Percentiles rank a stretch among this genome's conserved stretches.
Evolutionary conservation across 2,329 filamentous ascomycete species (phyloP).

Genomic region (Ophiostoma ulmi): DNA sequence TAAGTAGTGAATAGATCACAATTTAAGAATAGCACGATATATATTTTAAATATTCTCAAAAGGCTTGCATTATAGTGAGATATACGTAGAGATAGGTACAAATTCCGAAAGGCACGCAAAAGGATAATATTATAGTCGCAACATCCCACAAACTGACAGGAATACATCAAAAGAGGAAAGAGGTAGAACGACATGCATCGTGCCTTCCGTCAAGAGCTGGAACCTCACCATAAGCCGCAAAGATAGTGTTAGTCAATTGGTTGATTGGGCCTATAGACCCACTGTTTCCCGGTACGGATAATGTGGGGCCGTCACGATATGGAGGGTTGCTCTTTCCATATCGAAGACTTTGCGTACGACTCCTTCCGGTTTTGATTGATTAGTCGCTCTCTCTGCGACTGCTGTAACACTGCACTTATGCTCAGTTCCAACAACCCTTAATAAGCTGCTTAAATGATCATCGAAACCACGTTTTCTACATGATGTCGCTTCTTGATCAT

Average conservation of each 20-base stretch:
- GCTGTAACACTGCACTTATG: not conserved
- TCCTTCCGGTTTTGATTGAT: not conserved
- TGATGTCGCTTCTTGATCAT: not conserved
- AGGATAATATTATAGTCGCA: not conserved
- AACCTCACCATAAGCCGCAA: not conserved
- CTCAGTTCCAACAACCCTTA: not conserved
- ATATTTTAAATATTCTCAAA: no score
- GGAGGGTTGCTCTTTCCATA: not conserved
- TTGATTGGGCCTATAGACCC: not conserved
- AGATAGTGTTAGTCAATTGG: slow-evolving; percentile 12
- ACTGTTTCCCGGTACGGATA: not conserved
- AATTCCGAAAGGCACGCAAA: no score
- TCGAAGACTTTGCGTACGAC: not conserved
- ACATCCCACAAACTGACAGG: not conserved
- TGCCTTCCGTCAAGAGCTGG: not conserved
- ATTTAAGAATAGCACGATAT: no score
- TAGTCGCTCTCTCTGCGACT: not conserved
- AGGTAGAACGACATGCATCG: not conserved
- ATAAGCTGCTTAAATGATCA: not conserved
- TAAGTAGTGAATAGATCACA: no score
- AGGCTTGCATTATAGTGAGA: no score
- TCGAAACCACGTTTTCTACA: not conserved
- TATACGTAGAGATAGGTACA: no score
- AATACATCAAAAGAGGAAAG: not conserved
- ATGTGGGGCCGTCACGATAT: not conserved